Percentiles rank a stretch among this genome's conserved stretches.
phyloP scores from a whole-genome alignment of 441 rosid genomes.

The Populus hybrid region DNA sequence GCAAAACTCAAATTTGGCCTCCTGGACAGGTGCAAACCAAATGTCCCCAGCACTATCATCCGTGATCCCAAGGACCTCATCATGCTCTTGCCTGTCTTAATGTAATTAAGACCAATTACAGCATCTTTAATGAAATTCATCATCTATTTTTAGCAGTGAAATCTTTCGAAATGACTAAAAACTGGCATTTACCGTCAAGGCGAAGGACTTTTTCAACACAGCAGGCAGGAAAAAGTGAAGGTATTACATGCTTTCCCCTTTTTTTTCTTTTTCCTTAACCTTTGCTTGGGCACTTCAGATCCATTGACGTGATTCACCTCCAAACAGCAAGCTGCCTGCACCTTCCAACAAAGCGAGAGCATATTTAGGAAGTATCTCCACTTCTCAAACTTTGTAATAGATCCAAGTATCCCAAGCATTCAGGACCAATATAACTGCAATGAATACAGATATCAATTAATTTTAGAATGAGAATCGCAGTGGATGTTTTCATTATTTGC shows the following conservation, averaged over 20 bases:
- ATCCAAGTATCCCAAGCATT: conserved; percentile 62
- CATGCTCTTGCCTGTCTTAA: neutral
- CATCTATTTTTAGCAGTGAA: neutral
- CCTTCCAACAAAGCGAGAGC: no score
- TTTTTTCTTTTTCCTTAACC: no score
- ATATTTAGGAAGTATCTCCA: conserved; percentile 56
- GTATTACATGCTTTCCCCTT: no score
- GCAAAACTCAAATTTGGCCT: neutral
- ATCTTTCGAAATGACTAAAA: no score
- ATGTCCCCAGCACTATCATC: neutral
- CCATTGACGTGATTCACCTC: neutral
- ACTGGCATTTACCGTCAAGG: no score
- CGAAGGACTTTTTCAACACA: no score
- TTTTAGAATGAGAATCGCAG: neutral
- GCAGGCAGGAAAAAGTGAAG: no score
- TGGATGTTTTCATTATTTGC: neutral
- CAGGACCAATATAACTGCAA: conserved; percentile 69
- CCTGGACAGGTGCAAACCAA: neutral
- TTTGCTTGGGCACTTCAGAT: conserved; percentile 41
- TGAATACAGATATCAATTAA: neutral
- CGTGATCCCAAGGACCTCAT: neutral
- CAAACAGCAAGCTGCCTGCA: no score
- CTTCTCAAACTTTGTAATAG: conserved; percentile 54
- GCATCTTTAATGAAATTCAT: neutral
- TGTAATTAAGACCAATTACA: neutral